These are phyloP conservation scores for Plantago coronopus DNA, from an alignment of 305 asterid species.

Conservation along the genomic window DNA sequence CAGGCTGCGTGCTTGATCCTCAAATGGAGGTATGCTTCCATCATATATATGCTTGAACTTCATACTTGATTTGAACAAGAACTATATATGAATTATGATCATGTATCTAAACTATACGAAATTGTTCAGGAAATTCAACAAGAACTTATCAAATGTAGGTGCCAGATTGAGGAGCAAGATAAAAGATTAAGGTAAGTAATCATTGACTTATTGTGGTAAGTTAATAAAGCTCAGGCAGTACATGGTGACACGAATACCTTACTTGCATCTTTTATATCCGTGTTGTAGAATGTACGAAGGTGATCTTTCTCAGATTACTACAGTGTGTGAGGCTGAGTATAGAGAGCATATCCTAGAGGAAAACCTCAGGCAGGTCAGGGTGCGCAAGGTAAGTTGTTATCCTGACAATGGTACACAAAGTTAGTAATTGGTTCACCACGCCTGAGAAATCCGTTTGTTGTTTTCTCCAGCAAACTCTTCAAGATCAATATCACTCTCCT, in stretches of 20 bases:
- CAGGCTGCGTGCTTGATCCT: conserved; percentile 48
- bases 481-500: conserved; percentile 42
- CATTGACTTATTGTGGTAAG: neutral
- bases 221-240: too few relatives aligned
- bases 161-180: conserved; percentile 67
- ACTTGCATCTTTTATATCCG: neutral
- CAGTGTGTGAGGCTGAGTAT: conserved; percentile 62
- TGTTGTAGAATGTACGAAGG: conserved; percentile 62
- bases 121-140: conserved; percentile 65
- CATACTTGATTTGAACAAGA: too few relatives aligned
- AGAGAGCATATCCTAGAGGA: conserved; percentile 71
- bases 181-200: conserved; percentile 51
- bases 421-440: too few relatives aligned
- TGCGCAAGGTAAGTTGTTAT: conserved; percentile 48
- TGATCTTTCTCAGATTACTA: conserved; percentile 48
- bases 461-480: conserved; percentile 52
- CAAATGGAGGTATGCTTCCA: conserved; percentile 53
- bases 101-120: neutral
- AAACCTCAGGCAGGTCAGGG: conserved; percentile 55
- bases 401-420: too few relatives aligned
- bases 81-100: neutral
- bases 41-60: too few relatives aligned
- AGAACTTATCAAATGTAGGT: conserved; percentile 53
- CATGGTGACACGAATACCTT: neutral
- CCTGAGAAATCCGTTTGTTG: neutral